Evolutionary conservation across 2,329 filamentous ascomycete species (phyloP).

Genomic region (Penicillium polonicum): DNA sequence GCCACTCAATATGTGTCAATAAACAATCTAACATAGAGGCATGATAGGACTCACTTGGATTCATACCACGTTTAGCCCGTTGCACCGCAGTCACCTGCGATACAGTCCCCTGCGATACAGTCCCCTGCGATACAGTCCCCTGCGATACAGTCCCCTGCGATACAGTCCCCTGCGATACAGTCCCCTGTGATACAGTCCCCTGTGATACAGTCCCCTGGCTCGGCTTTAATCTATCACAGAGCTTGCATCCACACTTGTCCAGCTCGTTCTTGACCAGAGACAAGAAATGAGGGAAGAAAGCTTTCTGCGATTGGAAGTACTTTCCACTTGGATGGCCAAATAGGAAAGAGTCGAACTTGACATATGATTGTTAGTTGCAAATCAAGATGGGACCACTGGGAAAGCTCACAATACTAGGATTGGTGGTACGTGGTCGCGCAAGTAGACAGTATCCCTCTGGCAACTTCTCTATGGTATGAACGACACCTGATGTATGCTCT

Average conservation of each 20-base stretch:
- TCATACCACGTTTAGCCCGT: background rate
- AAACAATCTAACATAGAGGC: background rate
- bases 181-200: too few relatives aligned
- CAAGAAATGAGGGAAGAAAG: conserved; percentile 59
- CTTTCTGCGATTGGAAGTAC: conserved; percentile 53
- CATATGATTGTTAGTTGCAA: background rate
- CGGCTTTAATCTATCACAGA: conserved; percentile 39
- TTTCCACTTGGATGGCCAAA: conserved; percentile 56
- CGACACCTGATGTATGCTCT: conserved; percentile 33
- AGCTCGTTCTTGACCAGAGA: conserved; percentile 51
- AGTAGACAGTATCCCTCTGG: conserved; percentile 56
- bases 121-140: conserved; percentile 10
- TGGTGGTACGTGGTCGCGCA: conserved; percentile 47
- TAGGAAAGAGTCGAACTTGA: conserved; percentile 54
- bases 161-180: conserved; percentile 9
- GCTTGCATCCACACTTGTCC: conserved; percentile 50
- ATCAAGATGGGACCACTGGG: background rate
- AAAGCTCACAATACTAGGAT: conserved; percentile 34
- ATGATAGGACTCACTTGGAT: background rate
- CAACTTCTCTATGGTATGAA: conserved; percentile 53
- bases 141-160: conserved; percentile 6
- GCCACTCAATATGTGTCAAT: background rate
- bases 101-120: conserved; percentile 13
- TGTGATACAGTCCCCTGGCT: conserved; percentile 9
- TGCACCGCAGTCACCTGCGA: conserved; percentile 8